Evolutionary conservation across 2,329 filamentous ascomycete species (phyloP), one percentile per base, ranked within the genome.

Genomic region (Neopestalotiopsis sp.): DNA sequence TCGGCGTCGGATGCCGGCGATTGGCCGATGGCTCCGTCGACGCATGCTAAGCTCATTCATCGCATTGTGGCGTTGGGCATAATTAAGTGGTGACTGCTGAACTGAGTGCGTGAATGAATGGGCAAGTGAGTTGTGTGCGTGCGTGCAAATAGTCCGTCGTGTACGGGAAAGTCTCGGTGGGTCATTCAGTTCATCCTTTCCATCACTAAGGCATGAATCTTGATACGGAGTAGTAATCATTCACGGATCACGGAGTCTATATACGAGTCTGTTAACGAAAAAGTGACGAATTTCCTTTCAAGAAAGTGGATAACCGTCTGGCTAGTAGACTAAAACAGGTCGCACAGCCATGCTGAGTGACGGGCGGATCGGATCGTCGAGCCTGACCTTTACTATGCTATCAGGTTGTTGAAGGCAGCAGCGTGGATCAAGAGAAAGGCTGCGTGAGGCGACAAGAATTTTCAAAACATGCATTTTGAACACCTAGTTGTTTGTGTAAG

Each of bases 21-120:
- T 62, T 63, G 38, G 65, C 56, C 56, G 65, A 61, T 20, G 28
- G 24, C 57, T 61, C 40, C 17, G 64, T 38, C 42, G 65, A 45
- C 24, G 49, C 28, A 49, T 28, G 42, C 38, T 65, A 53, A 53
- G 30, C 62, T 53, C 45, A 40, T 40, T 40, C 59, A 38, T 56
- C 20, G 17, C 32, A 24, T 57, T 66, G 63, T 66, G 49, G 49
- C 32, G 34, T 59, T 30, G 65, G 30, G 30, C 42, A 38, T 34
- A 28, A 38, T 49, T n/a, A 24, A 49, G 14, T 58, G 42, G 64
- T 49, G 13, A 20, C 59, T 62, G 7, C 14, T 14, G 12, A 38
- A 34, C 14, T 34, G 28, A 62, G 45, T n/a, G 45, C 12, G 58
- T 32, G 58, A 38, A 28, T 28, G 24, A 28, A 38, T 10, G 34